These are phyloP conservation scores for Penicillium salamii DNA, from an alignment of 495 filamentous ascomycete species.

Conservation along the genomic window DNA sequence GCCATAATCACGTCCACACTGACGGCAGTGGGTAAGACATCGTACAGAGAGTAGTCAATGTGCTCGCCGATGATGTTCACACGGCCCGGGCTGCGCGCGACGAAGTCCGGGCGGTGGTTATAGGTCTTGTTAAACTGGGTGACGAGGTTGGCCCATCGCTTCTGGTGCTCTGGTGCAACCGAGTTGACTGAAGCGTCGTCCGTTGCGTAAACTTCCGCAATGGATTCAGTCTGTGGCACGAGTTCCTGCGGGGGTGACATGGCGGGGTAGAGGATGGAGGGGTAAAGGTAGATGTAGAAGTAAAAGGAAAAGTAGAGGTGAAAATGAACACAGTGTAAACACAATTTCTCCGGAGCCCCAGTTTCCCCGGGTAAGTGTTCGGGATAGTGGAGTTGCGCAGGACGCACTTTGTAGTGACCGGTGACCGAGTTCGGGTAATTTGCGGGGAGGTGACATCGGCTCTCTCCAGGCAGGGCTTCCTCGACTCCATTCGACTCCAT, in stretches of 20 bases:
- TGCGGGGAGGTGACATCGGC: not conserved
- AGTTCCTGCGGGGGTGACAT: constrained; percentile 46
- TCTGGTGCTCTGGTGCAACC: constrained; percentile 36
- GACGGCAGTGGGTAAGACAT: constrained; percentile 93
- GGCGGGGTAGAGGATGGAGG: constrained; percentile 25
- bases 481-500: not conserved
- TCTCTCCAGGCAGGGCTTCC: not conserved
- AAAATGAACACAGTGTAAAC: not conserved
- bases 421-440: not conserved
- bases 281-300: not conserved
- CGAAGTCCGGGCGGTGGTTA: constrained; percentile 69
- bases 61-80: constrained; percentile 99
- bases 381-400: constrained; percentile 1
- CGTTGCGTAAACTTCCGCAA: constrained; percentile 50
- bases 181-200: constrained; percentile 39
- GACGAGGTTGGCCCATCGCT: constrained; percentile 71
- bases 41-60: constrained; percentile 97
- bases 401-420: too few relatives aligned
- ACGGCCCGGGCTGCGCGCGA: constrained; percentile 85
- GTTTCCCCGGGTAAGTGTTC: not conserved
- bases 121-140: constrained; percentile 71
- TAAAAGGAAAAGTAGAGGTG: not conserved
- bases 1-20: constrained; percentile 87
- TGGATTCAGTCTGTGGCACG: constrained; percentile 48
- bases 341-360: not conserved